Conservation (phyloP, 2,329 filamentous ascomycete species). For the Lecanosticta acicola region DNA sequence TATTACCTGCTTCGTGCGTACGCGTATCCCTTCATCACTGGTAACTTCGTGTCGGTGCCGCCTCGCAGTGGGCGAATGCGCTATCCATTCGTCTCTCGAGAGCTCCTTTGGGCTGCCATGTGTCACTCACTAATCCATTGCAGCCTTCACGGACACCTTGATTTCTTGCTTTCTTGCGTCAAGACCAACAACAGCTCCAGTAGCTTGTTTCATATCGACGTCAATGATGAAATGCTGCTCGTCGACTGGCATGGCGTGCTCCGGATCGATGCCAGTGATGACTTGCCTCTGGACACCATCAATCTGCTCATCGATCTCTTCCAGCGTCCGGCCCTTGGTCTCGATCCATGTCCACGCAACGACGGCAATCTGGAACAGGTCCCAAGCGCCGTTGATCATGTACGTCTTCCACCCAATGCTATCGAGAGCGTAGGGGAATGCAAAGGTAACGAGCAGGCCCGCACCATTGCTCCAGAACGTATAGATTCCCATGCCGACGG, state of each 20-base stretch:
- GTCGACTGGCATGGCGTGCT: not conserved
- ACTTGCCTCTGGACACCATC: conserved; percentile 4
- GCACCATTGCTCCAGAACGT: conserved; percentile 10
- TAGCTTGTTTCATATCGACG: no score
- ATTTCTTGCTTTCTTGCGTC: no score
- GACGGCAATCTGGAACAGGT: conserved; percentile 6
- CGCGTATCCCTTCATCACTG: no score
- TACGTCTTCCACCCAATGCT: conserved; percentile 57
- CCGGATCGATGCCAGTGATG: conserved; percentile 1
- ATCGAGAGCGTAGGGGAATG: conserved; percentile 48
- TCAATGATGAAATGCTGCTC: no score
- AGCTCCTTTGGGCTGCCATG: no score
- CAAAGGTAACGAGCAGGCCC: conserved; percentile 8
- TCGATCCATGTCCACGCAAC: conserved; percentile 8
- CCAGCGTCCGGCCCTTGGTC: conserved; percentile 7
- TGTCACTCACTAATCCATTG: no score
- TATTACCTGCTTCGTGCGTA: no score
- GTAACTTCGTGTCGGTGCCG: no score
- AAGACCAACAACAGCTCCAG: no score
- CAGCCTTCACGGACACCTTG: no score
- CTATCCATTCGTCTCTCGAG: no score
- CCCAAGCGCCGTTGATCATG: conserved; percentile 46
- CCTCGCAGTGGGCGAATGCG: no score
- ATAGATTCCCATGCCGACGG: conserved; percentile 41
- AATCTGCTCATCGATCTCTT: conserved; percentile 7